Conservation (phyloP, 2,329 filamentous ascomycete genomes). For the Venturia asperata region DNA sequence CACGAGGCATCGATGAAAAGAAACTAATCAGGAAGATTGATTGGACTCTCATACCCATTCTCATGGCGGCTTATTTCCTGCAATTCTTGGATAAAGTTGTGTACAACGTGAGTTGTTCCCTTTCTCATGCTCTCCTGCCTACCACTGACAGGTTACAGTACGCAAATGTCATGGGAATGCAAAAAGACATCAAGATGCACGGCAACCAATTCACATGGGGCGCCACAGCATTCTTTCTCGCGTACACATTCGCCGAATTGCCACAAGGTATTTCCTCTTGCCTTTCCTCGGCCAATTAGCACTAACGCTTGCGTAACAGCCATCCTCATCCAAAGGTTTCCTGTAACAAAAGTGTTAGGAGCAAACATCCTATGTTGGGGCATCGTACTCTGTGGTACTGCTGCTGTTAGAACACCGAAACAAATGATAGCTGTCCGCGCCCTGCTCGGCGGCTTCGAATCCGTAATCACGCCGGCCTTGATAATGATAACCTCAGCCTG, state of each 20-base stretch:
- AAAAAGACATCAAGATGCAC: slow-evolving; percentile 31
- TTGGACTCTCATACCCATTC: slow-evolving; percentile 36
- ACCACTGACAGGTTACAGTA: slow-evolving; percentile 24
- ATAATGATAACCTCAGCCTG: slow-evolving; percentile 52
- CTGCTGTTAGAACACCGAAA: slow-evolving; percentile 45
- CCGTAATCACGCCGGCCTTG: slow-evolving; percentile 47
- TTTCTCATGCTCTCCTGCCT: not conserved
- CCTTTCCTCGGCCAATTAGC: not conserved
- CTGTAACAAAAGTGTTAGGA: slow-evolving; percentile 31
- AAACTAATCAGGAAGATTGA: slow-evolving; percentile 31
- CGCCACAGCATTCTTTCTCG: slow-evolving; percentile 22
- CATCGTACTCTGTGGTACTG: slow-evolving; percentile 41
- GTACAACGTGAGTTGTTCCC: slow-evolving; percentile 26
- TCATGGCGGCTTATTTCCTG: slow-evolving; percentile 34
- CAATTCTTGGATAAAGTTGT: slow-evolving; percentile 38
- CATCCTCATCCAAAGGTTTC: slow-evolving; percentile 20
- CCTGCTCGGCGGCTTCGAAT: slow-evolving; percentile 48
- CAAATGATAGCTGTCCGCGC: slow-evolving; percentile 45
- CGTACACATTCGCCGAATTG: slow-evolving; percentile 21
- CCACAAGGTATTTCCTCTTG: slow-evolving; percentile 18
- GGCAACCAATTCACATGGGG: slow-evolving; percentile 31
- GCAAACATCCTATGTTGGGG: slow-evolving; percentile 40
- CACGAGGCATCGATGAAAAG: slow-evolving; percentile 3
- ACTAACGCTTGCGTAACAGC: slow-evolving; percentile 19
- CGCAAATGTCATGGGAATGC: slow-evolving; percentile 37